These are phyloP conservation scores for Lonicera japonica DNA, from an alignment of 129 eudicot genomes.

Conservation along the genomic window DNA sequence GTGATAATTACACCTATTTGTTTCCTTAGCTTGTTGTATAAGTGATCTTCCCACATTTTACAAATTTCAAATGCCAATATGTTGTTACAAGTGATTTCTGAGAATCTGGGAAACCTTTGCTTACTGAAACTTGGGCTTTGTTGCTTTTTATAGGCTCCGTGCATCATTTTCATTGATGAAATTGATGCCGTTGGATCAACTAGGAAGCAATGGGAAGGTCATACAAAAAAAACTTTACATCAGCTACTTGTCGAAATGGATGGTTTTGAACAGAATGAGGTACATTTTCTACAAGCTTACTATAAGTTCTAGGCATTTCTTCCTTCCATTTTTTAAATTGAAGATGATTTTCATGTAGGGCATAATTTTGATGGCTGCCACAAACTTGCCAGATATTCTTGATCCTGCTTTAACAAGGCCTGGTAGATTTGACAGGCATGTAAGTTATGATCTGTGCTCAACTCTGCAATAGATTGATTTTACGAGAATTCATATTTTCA, in stretches of 20 bases:
- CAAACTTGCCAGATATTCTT: slow-evolving; percentile 96
- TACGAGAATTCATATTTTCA: background rate
- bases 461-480: background rate
- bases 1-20: background rate
- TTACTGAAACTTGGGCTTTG: no score
- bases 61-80: no score
- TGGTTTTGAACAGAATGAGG: slow-evolving; percentile 97
- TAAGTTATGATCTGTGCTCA: slow-evolving; percentile 35
- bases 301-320: background rate
- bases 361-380: slow-evolving; percentile 91
- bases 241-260: slow-evolving; percentile 99
- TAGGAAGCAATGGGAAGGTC: slow-evolving; percentile 99
- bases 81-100: no score
- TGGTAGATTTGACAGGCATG: slow-evolving; percentile 98
- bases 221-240: slow-evolving; percentile 93
- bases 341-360: slow-evolving; percentile 40
- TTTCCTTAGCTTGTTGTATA: background rate
- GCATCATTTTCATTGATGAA: slow-evolving; percentile 96
- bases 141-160: slow-evolving; percentile 62
- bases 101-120: background rate
- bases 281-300: slow-evolving; percentile 12
- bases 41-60: background rate
- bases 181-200: slow-evolving; percentile 99
- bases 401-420: slow-evolving; percentile 98
- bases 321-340: background rate